These are phyloP conservation scores for Inga oerstediana DNA, from an alignment of 306 rosid genomes.

Conservation along the genomic window DNA sequence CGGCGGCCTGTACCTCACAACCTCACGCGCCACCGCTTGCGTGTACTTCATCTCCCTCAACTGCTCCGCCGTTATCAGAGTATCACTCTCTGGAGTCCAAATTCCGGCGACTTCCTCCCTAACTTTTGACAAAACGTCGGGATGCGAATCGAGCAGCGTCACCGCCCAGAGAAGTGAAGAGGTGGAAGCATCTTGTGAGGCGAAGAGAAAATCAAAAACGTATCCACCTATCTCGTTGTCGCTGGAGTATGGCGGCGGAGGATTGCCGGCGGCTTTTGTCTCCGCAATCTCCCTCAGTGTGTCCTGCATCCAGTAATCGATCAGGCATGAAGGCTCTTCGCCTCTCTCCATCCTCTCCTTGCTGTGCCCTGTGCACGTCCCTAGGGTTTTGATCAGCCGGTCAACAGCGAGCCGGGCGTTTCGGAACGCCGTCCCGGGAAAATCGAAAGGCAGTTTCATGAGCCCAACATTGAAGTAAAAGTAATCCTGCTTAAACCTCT, in stretches of 20 bases:
- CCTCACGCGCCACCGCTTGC: constrained; percentile 92
- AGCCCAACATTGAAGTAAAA: constrained; percentile 78
- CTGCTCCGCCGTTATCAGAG: constrained; percentile 58
- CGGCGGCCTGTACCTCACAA: constrained; percentile 72
- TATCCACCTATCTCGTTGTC: constrained; percentile 64
- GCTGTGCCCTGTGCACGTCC: constrained; percentile 53
- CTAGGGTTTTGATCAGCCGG: constrained; percentile 51
- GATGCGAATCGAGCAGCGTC: constrained; percentile 70
- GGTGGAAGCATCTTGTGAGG: constrained; percentile 87
- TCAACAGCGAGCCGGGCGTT: constrained; percentile 82
- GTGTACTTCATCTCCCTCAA: constrained; percentile 73
- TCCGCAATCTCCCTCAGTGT: constrained; percentile 46
- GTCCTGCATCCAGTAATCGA: constrained; percentile 92
- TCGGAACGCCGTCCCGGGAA: constrained; percentile 78
- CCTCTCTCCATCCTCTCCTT: constrained; percentile 50
- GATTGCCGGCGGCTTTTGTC: constrained; percentile 21
- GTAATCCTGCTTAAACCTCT: constrained; percentile 67
- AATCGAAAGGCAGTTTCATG: constrained; percentile 75
- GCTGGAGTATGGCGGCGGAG: constrained; percentile 38
- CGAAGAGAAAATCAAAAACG: constrained; percentile 88
- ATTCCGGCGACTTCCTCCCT: constrained; percentile 54
- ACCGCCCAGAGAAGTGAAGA: constrained; percentile 95
- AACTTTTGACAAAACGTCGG: constrained; percentile 57
- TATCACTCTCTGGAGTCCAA: constrained; percentile 71
- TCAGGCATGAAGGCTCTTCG: constrained; percentile 68